Evolutionary conservation across 768 basidiomycete genomes (phyloP), one percentile per base, ranked within the genome.

Genomic region (Auricularia sp.): DNA sequence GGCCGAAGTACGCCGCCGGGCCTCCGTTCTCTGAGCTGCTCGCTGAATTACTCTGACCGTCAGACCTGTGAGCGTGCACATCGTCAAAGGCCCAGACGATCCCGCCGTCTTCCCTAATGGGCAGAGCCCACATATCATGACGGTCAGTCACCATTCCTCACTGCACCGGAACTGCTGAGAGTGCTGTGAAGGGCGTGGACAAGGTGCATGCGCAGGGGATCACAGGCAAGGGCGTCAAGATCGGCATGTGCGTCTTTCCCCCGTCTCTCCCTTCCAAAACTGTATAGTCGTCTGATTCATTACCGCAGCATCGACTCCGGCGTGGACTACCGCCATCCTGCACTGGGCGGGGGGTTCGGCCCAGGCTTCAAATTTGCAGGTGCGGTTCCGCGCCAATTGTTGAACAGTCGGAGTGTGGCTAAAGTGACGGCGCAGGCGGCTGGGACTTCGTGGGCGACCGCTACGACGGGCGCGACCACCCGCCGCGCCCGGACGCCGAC

Each of bases 301-400:
- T 4, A 14, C 39, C 5, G 39, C 39, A 42, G 39, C 39, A 42
- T 42, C 12, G 39, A 42, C 12, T 42, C 58, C 11, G 64, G 62
- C 36, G 44, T 64, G 8, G 64, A 64, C 59, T 64, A 64, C 59
- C 35, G 39, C 18, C 59, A 64, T 36, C 64, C 64, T n/a, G 39
- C 36, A 10, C 67, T 68, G 3, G 68, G 68, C n/a, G 68, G 68
- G 4, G 67, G 63, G 33, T 64, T 66, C 47, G 66, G 66, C 3
- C 53, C 63, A 0, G 62, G 64, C 14, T 67, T 64, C 62, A 59
- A 59, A 29, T 61, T 68, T 33, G 44, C 47, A 1, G 39, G 39
- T 42, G 2, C 7, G 39, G 8, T 7, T 7, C 8, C 39, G 39
- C 39, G 8, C 8, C 39, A 39, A 29, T 29, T 29, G 29, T 39